Base-by-base conservation (phyloP, 2,329 filamentous ascomycete genomes). In the Cercospora zeina region DNA sequence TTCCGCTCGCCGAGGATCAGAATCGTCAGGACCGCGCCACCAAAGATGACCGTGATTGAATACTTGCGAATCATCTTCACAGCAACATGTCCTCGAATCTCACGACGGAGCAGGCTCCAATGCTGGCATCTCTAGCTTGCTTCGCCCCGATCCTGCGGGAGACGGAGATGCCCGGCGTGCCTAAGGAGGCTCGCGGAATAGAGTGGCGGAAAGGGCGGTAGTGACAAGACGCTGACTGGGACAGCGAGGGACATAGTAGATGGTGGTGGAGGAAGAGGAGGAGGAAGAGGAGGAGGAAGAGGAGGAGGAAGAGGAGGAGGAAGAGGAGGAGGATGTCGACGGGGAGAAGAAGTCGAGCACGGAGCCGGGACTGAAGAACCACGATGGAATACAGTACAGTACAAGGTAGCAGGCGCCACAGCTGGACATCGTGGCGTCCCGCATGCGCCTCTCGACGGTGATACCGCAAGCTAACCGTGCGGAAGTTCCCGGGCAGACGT, bases 1-100 rank as follows among this genome's bases (percentile, higher is more conserved):
- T 89, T 89, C 33, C 78, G 77, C 72, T 89, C 87, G 0, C 87
- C 87, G 0, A 86, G 73, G 3, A 86, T 76, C 3, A 89, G 75
- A 4, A 89, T 83, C 1, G 83, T 81, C 0, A 88, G 61, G 0
- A 87, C 82, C 1, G 83, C 84, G 5, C 79, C 83, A 1, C 79
- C 81, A 59, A 88, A 87, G 0, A 89, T 67, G 0, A 84, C 84
- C 3, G 87, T 77, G 59, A 86, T 84, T 1, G 87, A 72, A n/a
- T 77, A 67, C 21, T 58, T 60, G 24, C 58, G 61, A n/a, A 65
- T 58, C 11, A 55, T 30, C 30, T 58, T 59, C 4, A 54, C 50
- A 39, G 64, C 34, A 2, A 16, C 16, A 54, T 58, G 55, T 14
- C 61, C 54, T 21, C 39, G 56, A 5, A 55, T 53, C 49, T 61